Conservation (phyloP, 768 basidiomycete species). For the Gyrodon lividus region DNA sequence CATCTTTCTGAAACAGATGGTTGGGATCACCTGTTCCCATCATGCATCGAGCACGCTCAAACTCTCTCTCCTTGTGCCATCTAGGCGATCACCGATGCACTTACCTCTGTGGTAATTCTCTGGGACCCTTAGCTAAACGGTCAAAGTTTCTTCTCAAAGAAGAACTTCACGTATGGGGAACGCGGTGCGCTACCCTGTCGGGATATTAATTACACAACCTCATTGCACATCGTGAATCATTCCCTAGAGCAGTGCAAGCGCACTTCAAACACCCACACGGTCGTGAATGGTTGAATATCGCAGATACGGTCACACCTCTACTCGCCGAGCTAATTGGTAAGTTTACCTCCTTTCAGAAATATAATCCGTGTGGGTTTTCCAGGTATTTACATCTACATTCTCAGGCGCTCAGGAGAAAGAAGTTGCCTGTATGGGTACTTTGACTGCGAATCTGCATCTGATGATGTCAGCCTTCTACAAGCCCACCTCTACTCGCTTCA, state of each 20-base stretch:
- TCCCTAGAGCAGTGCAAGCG: conserved; percentile 73
- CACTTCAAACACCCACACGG: conserved; percentile 88
- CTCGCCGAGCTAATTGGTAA: conserved; percentile 83
- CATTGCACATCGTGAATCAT: conserved; percentile 4
- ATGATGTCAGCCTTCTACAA: conserved; percentile 95
- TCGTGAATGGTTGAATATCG: conserved; percentile 80
- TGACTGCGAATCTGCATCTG: conserved; percentile 94
- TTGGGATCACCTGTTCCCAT: conserved; percentile 23
- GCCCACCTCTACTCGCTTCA: conserved; percentile 80
- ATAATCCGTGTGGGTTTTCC: conserved; percentile 3
- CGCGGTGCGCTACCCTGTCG: conserved; percentile 44
- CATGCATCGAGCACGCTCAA: conserved; percentile 11
- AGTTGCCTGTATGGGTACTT: conserved; percentile 92
- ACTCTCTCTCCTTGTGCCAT: conserved; percentile 5
- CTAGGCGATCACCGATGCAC: conserved; percentile 56
- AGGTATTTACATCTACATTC: conserved; percentile 21
- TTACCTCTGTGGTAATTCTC: conserved; percentile 95
- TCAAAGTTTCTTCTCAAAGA: conserved; percentile 73
- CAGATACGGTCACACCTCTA: conserved; percentile 66
- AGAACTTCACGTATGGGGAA: conserved; percentile 84
- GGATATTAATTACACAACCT: conserved; percentile 9
- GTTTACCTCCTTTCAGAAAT: conserved; percentile 26
- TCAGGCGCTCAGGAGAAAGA: conserved; percentile 84
- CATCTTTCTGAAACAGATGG: conserved; percentile 38
- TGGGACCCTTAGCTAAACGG: conserved; percentile 77